A percentile compares a stretch with the other conserved stretches of the same genome.
Evolutionary conservation across 129 eudicot species (phyloP).

Genomic region (Apium graveolens): DNA sequence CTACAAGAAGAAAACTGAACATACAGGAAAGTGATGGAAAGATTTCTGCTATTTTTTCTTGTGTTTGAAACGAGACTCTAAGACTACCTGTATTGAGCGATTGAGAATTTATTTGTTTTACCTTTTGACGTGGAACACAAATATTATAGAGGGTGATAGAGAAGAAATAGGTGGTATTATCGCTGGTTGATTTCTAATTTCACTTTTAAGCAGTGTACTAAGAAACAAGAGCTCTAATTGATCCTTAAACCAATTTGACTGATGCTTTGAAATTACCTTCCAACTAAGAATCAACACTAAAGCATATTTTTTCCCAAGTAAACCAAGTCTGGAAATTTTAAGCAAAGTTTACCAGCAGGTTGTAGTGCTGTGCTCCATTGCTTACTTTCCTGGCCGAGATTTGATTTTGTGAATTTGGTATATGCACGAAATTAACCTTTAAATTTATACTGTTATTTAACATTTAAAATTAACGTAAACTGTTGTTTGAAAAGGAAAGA

Average conservation of each 20-base stretch:
- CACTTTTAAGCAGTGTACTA: not conserved
- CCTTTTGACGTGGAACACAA: not conserved
- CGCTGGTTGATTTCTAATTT: not conserved
- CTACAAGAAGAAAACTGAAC: not conserved
- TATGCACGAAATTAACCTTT: not conserved
- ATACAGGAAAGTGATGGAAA: not conserved
- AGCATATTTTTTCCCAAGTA: not conserved
- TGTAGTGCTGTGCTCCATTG: not conserved
- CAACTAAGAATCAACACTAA: not conserved
- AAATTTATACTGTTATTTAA: not conserved
- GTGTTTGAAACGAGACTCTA: not conserved
- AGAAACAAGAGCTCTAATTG: not conserved
- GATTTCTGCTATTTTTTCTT: not conserved
- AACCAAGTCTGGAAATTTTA: not conserved
- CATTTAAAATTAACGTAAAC: too few species aligned
- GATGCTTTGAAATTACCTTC: not conserved
- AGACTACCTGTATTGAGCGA: not conserved
- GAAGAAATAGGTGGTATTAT: not conserved
- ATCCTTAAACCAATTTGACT: not conserved
- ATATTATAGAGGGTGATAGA: not conserved
- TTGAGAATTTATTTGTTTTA: too few species aligned
- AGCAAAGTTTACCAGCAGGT: not conserved
- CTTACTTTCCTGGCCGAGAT: not conserved
- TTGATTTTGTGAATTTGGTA: not conserved
- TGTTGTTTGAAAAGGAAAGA: not conserved